Evolutionary conservation across 1,284 basidiomycete genomes (phyloP).

Genomic region (Pterulicium gracile): DNA sequence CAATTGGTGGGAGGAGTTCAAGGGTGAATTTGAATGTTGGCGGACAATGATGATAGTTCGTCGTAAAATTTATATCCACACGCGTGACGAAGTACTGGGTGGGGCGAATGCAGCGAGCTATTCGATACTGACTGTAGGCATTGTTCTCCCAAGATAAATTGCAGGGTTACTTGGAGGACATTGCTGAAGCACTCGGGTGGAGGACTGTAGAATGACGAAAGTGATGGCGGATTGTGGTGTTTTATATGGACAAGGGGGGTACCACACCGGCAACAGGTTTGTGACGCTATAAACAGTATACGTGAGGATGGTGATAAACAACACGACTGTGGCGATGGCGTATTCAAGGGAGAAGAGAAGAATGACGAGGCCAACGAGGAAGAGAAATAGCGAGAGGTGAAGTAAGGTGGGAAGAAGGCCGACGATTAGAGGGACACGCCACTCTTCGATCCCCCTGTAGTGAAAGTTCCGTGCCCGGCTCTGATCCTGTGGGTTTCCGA

Average conservation of each 20-base stretch:
- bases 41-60: too few relatives aligned
- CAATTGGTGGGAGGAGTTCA: too few relatives aligned
- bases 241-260: background rate
- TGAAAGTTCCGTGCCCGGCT: slow-evolving; percentile 9
- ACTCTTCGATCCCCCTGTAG: slow-evolving; percentile 8
- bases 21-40: too few relatives aligned
- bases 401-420: slow-evolving; percentile 10
- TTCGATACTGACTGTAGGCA: too few relatives aligned
- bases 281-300: background rate
- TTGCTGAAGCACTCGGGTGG: too few relatives aligned
- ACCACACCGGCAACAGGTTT: background rate
- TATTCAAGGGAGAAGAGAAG: slow-evolving; percentile 3
- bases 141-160: too few relatives aligned
- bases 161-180: too few relatives aligned
- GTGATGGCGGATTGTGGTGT: background rate
- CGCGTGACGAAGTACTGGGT: too few relatives aligned
- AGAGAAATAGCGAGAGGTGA: slow-evolving; percentile 10
- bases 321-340: background rate
- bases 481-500: slow-evolving; percentile 8
- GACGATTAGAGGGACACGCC: slow-evolving; percentile 9
- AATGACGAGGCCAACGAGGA: slow-evolving; percentile 10
- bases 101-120: too few relatives aligned
- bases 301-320: background rate
- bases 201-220: too few relatives aligned
- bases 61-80: too few relatives aligned